Evolutionary conservation across 352 stramenopile genomes (phyloP).

Genomic region (Pythium dissotocum): DNA sequence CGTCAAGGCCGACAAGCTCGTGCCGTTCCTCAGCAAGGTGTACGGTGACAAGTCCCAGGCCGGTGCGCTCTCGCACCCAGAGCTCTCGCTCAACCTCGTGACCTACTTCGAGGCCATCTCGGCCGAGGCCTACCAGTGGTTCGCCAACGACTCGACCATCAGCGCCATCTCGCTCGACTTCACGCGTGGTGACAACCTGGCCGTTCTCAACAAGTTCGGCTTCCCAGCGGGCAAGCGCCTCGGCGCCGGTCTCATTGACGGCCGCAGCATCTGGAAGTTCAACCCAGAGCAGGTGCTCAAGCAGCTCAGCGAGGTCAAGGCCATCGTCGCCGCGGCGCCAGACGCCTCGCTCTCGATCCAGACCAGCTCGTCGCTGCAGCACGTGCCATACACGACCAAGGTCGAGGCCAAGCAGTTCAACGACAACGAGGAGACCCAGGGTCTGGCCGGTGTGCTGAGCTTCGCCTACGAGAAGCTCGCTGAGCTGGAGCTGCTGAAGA

Average conservation of each 20-base stretch:
- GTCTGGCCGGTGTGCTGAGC: constrained; percentile 73
- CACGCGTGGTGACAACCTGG: constrained; percentile 86
- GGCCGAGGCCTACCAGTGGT: constrained; percentile 89
- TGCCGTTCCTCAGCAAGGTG: constrained; percentile 57
- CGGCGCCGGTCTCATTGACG: constrained; percentile 88
- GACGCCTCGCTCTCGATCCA: constrained; percentile 75
- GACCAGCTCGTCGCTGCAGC: constrained; percentile 89
- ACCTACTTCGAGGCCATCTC: constrained; percentile 92
- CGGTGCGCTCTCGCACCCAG: constrained; percentile 62
- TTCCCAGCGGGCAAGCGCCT: constrained; percentile 87
- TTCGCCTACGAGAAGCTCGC: constrained; percentile 91
- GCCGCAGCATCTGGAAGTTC: constrained; percentile 91
- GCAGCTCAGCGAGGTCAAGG: constrained; percentile 61
- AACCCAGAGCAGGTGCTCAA: constrained; percentile 61
- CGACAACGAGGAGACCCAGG: constrained; percentile 58
- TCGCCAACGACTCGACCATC: constrained; percentile 63
- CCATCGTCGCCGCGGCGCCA: constrained; percentile 45
- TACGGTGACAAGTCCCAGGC: constrained; percentile 62
- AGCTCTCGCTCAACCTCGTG: constrained; percentile 71
- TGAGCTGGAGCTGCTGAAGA: constrained; percentile 86
- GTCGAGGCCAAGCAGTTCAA: constrained; percentile 72
- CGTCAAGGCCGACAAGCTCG: constrained; percentile 52
- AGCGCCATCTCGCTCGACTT: constrained; percentile 90
- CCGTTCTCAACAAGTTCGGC: constrained; percentile 81
- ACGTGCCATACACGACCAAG: constrained; percentile 87